Conservation (phyloP, 768 basidiomycete species). For the Cubamyces sp. region DNA sequence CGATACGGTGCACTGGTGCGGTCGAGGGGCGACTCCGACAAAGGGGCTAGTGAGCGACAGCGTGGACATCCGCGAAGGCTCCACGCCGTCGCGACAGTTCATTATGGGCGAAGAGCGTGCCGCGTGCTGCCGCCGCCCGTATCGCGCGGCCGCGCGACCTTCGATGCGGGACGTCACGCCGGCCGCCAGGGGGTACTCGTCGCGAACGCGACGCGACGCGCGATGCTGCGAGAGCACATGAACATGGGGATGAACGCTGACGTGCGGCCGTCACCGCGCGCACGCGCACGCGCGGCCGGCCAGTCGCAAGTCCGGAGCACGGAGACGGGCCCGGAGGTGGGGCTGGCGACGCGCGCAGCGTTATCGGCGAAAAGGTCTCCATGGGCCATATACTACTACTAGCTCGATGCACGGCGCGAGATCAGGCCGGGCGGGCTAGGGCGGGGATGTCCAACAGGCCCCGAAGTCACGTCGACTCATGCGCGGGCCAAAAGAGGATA, state of each 20-base stretch:
- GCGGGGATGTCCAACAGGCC: not conserved
- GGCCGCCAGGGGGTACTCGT: too few relatives aligned
- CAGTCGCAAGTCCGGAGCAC: too few relatives aligned
- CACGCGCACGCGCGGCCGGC: too few relatives aligned
- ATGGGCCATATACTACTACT: not conserved
- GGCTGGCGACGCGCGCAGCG: not conserved
- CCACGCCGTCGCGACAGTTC: not conserved
- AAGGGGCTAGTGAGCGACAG: not conserved
- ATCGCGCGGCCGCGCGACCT: too few relatives aligned
- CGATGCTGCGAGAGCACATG: too few relatives aligned
- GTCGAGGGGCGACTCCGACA: not conserved
- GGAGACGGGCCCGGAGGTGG: not conserved
- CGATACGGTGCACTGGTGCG: slow-evolving; percentile 2
- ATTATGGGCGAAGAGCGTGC: not conserved
- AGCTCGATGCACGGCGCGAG: slow-evolving; percentile 3
- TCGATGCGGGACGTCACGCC: too few relatives aligned
- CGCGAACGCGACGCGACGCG: too few relatives aligned
- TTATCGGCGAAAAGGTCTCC: not conserved
- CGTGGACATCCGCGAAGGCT: not conserved
- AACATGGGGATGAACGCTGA: too few relatives aligned
- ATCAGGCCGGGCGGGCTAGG: not conserved
- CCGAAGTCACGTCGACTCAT: slow-evolving; percentile 7
- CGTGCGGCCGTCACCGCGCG: too few relatives aligned
- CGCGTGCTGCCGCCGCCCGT: not conserved
- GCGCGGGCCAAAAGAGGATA: slow-evolving; percentile 1